Conservation (phyloP, 352 stramenopile species). For the Pythium scleroteichum region DNA sequence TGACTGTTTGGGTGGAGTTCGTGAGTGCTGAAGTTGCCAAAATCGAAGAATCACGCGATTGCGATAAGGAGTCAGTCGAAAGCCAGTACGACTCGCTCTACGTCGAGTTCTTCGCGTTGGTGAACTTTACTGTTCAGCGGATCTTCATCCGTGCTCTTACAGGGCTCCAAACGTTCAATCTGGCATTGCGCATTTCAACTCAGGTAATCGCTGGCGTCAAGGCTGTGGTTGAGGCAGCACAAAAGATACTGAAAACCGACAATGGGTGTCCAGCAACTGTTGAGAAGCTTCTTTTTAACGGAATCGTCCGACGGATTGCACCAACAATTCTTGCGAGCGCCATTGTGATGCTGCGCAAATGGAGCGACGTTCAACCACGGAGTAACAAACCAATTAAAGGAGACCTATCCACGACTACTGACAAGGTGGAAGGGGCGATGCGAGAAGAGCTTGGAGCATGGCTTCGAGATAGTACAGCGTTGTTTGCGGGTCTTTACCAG, state of each 20-base stretch:
- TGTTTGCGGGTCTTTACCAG: conserved; percentile 37
- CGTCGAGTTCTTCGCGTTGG: conserved; percentile 9
- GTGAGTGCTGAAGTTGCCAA: not conserved
- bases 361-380: too few relatives aligned
- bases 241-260: not conserved
- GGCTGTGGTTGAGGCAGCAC: not conserved
- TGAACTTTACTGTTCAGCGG: conserved; percentile 23
- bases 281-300: too few relatives aligned
- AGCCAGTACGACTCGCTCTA: not conserved
- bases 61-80: not conserved
- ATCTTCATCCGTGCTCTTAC: conserved; percentile 6
- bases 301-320: too few relatives aligned
- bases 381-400: too few relatives aligned
- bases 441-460: conserved; percentile 13
- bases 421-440: not conserved
- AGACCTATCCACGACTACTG: too few relatives aligned
- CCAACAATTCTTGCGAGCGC: too few relatives aligned
- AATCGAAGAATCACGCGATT: not conserved
- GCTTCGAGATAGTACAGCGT: conserved; percentile 22
- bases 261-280: too few relatives aligned
- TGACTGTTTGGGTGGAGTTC: conserved; percentile 17
- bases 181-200: conserved; percentile 3
- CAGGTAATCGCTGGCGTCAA: not conserved
- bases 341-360: too few relatives aligned
- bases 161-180: not conserved